Evolutionary conservation across 768 basidiomycete genomes (phyloP), one percentile per base, ranked within the genome.

Genomic region (Nidularia pulvinata): DNA sequence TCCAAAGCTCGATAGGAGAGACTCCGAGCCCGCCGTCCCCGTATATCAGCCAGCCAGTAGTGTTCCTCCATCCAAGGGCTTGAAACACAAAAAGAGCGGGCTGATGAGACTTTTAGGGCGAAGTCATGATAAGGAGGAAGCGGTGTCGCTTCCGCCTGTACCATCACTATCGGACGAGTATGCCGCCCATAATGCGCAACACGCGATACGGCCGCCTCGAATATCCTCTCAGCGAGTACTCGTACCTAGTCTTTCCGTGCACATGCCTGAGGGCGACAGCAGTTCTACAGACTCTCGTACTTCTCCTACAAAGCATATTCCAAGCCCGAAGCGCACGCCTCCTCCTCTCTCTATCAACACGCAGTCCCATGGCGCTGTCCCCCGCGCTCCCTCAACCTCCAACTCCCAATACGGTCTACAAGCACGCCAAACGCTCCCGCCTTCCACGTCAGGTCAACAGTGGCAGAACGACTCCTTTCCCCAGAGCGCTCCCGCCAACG

Each of bases 11-110:
- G 80, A 83, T 52, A 65, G 69, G 33, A 71, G 69, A 37, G 79
- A 78, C 47, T 71, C 73, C 5, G 83, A 80, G 34, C 64, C 70
- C 2, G 53, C 56, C 25, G 46, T 64, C 5, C 22, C 54, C 42
- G 50, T 59, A 43, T 57, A 52, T 36, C 56, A 59, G 52, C 44
- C 50, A 7, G 32, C 46, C 10, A 52, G 45, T 42, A 51, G 55
- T 52, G 55, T 49, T 44, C 57, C 64, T 48, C 61, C 72, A 30
- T 72, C 71, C 7, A 87, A 83, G 59, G 58, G 69, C 1, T 65
- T 93, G 48, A 89, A 82, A 60, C 86, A 87, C 55, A 91, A 88
- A 74, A 92, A 88, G 66, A 92, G 90, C 57, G 91, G 80, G 6
- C 90, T 93, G 63, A 82, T 93, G 85, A 76, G 87, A 49, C 69